Evolutionary conservation across 2,329 filamentous ascomycete species (phyloP).

Genomic region (Endoconidiophora polonica): DNA sequence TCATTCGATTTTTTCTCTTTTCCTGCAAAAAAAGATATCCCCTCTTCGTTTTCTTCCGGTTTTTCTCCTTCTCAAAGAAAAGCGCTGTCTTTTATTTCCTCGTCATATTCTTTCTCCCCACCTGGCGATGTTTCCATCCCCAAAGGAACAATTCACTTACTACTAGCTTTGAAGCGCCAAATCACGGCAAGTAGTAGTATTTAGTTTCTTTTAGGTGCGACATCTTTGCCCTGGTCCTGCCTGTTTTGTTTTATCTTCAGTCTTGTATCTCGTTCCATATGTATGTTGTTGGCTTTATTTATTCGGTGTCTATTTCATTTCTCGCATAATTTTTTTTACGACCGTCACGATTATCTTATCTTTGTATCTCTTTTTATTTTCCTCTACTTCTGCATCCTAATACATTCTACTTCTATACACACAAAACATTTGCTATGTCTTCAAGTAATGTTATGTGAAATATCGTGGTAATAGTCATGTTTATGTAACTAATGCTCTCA

Average conservation of each 20-base stretch:
- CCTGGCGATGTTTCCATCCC: background rate
- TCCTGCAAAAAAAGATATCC: background rate
- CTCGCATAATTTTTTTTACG: constrained; percentile 10
- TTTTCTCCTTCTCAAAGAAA: background rate
- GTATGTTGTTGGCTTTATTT: background rate
- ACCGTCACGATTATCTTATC: constrained; percentile 11
- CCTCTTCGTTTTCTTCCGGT: constrained; percentile 1
- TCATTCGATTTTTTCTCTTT: background rate
- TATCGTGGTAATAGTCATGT: too few species aligned
- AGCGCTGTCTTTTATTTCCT: too few species aligned
- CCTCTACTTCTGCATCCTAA: constrained; percentile 8
- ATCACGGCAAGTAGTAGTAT: background rate
- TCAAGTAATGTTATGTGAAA: too few species aligned
- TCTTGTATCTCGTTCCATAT: constrained; percentile 1
- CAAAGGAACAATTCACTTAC: background rate
- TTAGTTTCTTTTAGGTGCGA: background rate
- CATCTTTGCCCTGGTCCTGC: constrained; percentile 3
- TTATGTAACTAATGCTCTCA: too few species aligned
- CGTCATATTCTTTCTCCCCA: too few species aligned
- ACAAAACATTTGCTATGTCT: background rate
- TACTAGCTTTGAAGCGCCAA: background rate
- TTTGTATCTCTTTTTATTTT: constrained; percentile 8
- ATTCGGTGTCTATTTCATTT: constrained; percentile 11
- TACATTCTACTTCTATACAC: constrained; percentile 5
- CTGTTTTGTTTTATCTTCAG: constrained; percentile 3